A percentile compares a stretch with the other conserved stretches of the same genome.
Conservation (phyloP, 2,329 filamentous ascomycete genomes). For the Penicillium polonicum region DNA sequence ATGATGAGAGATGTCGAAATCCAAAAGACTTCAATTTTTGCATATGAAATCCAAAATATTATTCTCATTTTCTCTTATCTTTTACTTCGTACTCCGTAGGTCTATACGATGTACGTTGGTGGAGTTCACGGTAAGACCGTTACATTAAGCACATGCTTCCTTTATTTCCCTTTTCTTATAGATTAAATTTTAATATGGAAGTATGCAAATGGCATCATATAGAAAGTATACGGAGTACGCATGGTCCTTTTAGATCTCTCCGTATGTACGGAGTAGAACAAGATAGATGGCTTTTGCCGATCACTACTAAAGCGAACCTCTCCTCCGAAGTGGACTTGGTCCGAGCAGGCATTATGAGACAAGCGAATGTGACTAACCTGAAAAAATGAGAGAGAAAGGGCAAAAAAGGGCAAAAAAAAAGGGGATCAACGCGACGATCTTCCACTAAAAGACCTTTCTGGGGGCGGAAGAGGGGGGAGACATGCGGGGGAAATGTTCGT, state of each 20-base stretch:
- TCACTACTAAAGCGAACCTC: constrained; percentile 13
- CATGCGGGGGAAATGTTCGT: constrained; percentile 3
- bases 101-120: neutral
- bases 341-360: neutral
- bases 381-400: neutral
- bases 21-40: too few species aligned
- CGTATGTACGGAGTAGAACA: too few species aligned
- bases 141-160: neutral
- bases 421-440: constrained; percentile 6
- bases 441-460: constrained; percentile 6
- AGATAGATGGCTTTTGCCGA: constrained; percentile 3
- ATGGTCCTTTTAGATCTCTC: neutral
- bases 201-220: neutral
- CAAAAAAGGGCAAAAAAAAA: neutral
- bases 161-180: too few species aligned
- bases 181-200: too few species aligned
- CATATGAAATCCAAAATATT: neutral
- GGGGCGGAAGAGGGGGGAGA: constrained; percentile 2
- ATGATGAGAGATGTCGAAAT: neutral
- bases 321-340: constrained; percentile 9
- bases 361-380: neutral
- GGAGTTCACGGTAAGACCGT: neutral
- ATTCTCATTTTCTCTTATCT: neutral
- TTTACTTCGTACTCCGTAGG: neutral
- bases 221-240: neutral